phyloP scores from a whole-genome alignment of 2,329 filamentous ascomycete genomes.

The Neofusicoccum kwambonambiense region DNA sequence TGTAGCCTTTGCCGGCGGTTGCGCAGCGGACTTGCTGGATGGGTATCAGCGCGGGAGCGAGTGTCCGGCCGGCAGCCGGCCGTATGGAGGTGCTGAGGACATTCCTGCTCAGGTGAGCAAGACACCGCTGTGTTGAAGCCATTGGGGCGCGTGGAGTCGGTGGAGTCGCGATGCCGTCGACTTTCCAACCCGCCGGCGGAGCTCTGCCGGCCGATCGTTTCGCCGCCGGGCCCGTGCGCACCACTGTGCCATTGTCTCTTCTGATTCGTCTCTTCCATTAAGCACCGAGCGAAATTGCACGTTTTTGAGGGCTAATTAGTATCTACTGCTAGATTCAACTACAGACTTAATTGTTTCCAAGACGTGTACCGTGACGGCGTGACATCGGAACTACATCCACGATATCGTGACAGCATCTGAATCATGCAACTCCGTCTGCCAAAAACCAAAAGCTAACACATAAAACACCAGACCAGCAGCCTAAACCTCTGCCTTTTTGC shows the following conservation, averaged over 20 bases:
- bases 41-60: conserved; percentile 21
- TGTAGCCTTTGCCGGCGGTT: conserved; percentile 40
- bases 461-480: conserved; percentile 7
- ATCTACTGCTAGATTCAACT: background rate
- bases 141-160: conserved; percentile 25
- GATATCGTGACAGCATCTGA: background rate
- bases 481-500: conserved; percentile 3
- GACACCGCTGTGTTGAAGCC: conserved; percentile 34
- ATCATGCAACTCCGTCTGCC: background rate
- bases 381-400: background rate
- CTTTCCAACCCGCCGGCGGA: conserved; percentile 11
- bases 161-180: conserved; percentile 7
- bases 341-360: background rate
- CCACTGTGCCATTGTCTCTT: background rate
- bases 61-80: background rate
- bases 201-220: conserved; percentile 4
- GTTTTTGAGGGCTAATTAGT: background rate
- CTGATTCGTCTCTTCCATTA: no score
- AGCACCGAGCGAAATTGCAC: no score
- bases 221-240: background rate
- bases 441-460: background rate
- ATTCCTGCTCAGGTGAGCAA: conserved; percentile 34
- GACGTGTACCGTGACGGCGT: background rate
- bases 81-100: conserved; percentile 17
- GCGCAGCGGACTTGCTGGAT: conserved; percentile 37